phyloP scores from a whole-genome alignment of 2,329 filamentous ascomycete genomes.

The Cryphonectria naterciae region DNA sequence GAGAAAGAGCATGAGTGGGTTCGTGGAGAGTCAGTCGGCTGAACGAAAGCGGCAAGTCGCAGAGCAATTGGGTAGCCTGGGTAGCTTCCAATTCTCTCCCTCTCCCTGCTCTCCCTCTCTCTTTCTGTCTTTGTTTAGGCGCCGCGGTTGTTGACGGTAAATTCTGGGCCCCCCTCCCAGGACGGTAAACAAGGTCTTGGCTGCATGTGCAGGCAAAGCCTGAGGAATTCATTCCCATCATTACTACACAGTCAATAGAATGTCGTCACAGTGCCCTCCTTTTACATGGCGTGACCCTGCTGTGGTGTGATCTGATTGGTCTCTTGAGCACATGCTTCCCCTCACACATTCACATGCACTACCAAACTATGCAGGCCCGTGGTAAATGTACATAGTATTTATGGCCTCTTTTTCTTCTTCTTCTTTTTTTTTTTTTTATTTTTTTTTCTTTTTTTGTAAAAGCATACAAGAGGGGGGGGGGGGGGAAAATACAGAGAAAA shows the following conservation, averaged over 20 bases:
- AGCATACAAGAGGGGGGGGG: too few species aligned
- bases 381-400: neutral
- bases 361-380: too few species aligned
- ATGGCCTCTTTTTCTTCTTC: neutral
- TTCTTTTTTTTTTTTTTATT: too few species aligned
- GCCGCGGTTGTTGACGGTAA: neutral
- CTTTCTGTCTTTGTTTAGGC: neutral
- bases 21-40: neutral
- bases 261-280: neutral
- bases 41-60: conserved; percentile 4
- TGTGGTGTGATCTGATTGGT: neutral
- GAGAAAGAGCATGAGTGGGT: neutral
- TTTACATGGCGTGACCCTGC: neutral
- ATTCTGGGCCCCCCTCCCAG: neutral
- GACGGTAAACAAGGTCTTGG: neutral
- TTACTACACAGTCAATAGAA: neutral
- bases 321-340: neutral
- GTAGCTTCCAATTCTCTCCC: neutral
- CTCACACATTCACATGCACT: neutral
- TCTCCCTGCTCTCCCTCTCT: too few species aligned
- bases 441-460: too few species aligned
- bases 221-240: neutral
- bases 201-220: neutral
- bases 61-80: neutral
- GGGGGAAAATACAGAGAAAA: too few species aligned